A percentile compares a stretch with the other conserved stretches of the same genome.
phyloP scores from a whole-genome alignment of 441 rosid genomes.

The Raphanus hybrid region DNA sequence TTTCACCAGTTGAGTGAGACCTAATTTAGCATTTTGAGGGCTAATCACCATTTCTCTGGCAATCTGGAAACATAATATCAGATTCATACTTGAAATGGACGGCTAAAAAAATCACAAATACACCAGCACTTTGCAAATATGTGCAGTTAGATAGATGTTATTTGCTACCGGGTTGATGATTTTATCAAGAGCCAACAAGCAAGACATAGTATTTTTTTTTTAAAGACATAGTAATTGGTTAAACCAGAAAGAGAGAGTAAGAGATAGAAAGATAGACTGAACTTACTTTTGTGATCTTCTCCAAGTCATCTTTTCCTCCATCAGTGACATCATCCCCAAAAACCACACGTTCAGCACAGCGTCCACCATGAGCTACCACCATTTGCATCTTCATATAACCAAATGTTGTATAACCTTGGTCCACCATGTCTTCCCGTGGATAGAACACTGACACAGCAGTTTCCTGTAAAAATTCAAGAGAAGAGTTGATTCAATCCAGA shows the following conservation, averaged over 20 bases:
- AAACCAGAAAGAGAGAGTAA: slow-evolving; percentile 19
- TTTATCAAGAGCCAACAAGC: background rate
- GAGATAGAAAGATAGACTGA: background rate
- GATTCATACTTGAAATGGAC: slow-evolving; percentile 2
- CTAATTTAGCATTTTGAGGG: slow-evolving; percentile 88
- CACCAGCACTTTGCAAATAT: slow-evolving; percentile 7
- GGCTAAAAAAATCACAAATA: background rate
- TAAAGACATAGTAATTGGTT: background rate
- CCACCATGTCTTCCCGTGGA: slow-evolving; percentile 95
- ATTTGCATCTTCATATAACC: slow-evolving; percentile 99
- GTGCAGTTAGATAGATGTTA: slow-evolving; percentile 9
- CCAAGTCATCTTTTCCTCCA: slow-evolving; percentile 94
- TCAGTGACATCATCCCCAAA: slow-evolving; percentile 91
- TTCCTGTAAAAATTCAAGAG: slow-evolving; percentile 58
- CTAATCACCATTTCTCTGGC: slow-evolving; percentile 98
- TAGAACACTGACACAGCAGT: slow-evolving; percentile 95
- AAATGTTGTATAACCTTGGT: slow-evolving; percentile 95
- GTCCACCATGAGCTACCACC: slow-evolving; percentile 99
- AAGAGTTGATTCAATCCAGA: slow-evolving; percentile 17
- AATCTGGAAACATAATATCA: slow-evolving; percentile 58
- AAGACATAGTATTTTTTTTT: too few species aligned
- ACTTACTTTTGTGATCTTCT: slow-evolving; percentile 87
- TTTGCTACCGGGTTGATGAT: background rate
- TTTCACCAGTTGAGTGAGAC: slow-evolving; percentile 72
- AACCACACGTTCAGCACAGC: slow-evolving; percentile 88